phyloP scores from a whole-genome alignment of 2,329 filamentous ascomycete species.

The Aplosporella prunicola region DNA sequence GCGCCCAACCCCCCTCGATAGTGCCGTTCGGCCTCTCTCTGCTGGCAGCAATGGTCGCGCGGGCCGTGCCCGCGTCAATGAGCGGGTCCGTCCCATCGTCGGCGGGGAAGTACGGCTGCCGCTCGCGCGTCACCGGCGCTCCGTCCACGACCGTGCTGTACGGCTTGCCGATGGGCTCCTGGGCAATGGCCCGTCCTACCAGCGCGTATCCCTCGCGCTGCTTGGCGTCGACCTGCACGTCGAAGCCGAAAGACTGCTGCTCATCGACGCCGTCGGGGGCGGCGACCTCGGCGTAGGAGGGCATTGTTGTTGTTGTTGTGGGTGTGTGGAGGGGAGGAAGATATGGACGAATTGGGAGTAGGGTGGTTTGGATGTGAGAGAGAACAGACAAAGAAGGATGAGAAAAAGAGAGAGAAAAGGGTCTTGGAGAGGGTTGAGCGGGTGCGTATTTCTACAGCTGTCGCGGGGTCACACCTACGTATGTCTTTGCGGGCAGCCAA shows the following conservation, averaged over 20 bases:
- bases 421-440: too few species aligned
- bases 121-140: conserved; percentile 4
- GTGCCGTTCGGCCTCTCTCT: conserved; percentile 34
- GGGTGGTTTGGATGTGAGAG: too few species aligned
- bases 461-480: too few species aligned
- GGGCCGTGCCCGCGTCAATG: conserved; percentile 6
- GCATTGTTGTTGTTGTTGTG: background rate
- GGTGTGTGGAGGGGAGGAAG: background rate
- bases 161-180: conserved; percentile 4
- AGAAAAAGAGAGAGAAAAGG: too few species aligned
- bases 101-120: conserved; percentile 7
- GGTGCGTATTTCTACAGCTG: too few species aligned
- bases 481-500: too few species aligned
- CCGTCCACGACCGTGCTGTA: conserved; percentile 4
- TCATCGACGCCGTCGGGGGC: background rate
- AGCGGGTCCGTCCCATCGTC: conserved; percentile 1
- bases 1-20: conserved; percentile 28
- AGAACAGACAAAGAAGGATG: too few species aligned
- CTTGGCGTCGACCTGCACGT: background rate
- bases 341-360: background rate
- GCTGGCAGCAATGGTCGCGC: conserved; percentile 18
- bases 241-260: background rate
- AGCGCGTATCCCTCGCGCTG: conserved; percentile 6
- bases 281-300: conserved; percentile 7
- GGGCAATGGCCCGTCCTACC: conserved; percentile 1